These are phyloP conservation scores for Penicillium sp. DNA, from an alignment of 2,329 filamentous ascomycete species.

Conservation along the genomic window DNA sequence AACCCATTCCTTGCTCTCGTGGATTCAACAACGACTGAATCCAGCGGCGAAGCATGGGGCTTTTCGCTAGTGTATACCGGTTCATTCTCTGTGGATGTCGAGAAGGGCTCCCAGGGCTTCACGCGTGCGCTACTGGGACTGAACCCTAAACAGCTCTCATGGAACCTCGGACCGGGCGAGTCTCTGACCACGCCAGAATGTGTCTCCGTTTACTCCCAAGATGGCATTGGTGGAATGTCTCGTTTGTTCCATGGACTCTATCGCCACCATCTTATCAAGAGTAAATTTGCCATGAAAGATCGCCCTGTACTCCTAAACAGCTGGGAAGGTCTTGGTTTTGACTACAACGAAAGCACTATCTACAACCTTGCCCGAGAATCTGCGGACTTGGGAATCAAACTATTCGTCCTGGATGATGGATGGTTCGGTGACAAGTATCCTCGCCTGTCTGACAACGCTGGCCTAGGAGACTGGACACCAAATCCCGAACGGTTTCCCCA, in stretches of 20 bases:
- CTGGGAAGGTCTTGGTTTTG: slow-evolving; percentile 66
- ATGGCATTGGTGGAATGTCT: slow-evolving; percentile 65
- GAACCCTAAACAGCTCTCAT: slow-evolving; percentile 64
- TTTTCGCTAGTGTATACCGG: slow-evolving; percentile 69
- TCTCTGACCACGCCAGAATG: slow-evolving; percentile 65
- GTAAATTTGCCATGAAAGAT: slow-evolving; percentile 56
- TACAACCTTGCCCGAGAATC: slow-evolving; percentile 60
- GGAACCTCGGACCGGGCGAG: slow-evolving; percentile 59
- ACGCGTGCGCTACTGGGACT: slow-evolving; percentile 64
- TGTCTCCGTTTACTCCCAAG: slow-evolving; percentile 63
- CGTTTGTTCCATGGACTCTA: slow-evolving; percentile 65
- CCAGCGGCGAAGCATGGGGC: slow-evolving; percentile 64
- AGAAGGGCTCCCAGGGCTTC: slow-evolving; percentile 64
- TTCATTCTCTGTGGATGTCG: slow-evolving; percentile 64
- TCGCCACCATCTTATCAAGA: slow-evolving; percentile 62
- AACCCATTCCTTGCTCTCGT: slow-evolving; percentile 67
- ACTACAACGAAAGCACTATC: slow-evolving; percentile 61
- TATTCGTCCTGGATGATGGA: slow-evolving; percentile 69
- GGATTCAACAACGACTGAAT: slow-evolving; percentile 62
- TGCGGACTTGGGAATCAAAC: slow-evolving; percentile 61
- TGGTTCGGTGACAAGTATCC: slow-evolving; percentile 69
- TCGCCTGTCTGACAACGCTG: slow-evolving; percentile 59
- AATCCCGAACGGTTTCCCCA: slow-evolving; percentile 63
- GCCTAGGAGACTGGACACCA: slow-evolving; percentile 66
- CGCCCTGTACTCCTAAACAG: slow-evolving; percentile 65